A percentile compares a stretch with the other conserved stretches of the same genome.
Evolutionary conservation across 768 basidiomycete genomes (phyloP).

Genomic region (Tricholoma hemisulphureum): DNA sequence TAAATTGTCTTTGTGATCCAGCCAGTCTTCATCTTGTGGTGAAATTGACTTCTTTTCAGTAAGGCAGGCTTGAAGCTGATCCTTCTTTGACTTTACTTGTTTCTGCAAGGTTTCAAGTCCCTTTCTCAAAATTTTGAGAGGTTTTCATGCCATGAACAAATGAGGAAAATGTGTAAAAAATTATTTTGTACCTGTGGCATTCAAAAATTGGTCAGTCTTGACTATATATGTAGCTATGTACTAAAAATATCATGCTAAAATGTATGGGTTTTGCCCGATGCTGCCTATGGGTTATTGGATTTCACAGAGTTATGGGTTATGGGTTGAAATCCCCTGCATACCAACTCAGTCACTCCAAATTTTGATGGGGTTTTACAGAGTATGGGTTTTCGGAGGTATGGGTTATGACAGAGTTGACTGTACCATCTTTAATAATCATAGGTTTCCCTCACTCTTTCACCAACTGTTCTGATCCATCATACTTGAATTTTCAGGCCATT

Average conservation of each 20-base stretch:
- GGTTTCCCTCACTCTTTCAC: no score
- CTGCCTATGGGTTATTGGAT: background rate
- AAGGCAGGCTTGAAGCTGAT: no score
- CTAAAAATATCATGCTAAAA: background rate
- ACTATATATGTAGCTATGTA: background rate
- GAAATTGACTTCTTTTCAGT: no score
- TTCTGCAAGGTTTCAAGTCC: no score
- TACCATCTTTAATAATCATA: no score
- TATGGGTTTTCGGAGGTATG: no score
- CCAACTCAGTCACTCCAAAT: background rate
- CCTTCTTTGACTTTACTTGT: no score
- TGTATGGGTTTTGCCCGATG: background rate
- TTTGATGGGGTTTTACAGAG: background rate
- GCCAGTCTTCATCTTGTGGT: no score
- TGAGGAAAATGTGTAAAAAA: background rate
- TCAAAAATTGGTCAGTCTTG: background rate
- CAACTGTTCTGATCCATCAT: no score
- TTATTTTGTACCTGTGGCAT: background rate
- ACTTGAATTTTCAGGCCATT: no score
- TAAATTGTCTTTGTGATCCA: no score
- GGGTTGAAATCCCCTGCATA: background rate
- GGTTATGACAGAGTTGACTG: background rate
- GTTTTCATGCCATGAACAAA: background rate
- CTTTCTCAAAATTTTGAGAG: background rate
- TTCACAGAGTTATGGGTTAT: background rate